A percentile compares a stretch with the other conserved stretches of the same genome.
Evolutionary conservation across 2,329 filamentous ascomycete genomes (phyloP).

Genomic region (Penicillium italicum): DNA sequence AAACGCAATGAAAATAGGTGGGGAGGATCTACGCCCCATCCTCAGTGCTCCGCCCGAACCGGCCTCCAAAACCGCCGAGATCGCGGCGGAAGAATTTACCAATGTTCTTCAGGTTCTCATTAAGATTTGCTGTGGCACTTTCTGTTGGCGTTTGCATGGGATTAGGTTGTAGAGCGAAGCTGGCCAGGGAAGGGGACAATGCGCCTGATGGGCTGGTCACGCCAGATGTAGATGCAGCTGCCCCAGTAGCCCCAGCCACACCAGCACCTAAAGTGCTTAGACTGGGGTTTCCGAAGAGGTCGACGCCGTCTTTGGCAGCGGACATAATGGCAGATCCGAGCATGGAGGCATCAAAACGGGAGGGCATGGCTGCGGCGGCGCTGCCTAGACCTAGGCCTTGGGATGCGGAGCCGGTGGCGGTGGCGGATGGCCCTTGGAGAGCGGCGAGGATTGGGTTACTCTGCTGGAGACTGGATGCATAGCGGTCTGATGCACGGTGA

Average conservation of each 20-base stretch:
- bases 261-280: slow-evolving; percentile 34
- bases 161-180: slow-evolving; percentile 21
- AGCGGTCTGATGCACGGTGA: slow-evolving; percentile 64
- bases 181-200: slow-evolving; percentile 23
- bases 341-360: slow-evolving; percentile 73
- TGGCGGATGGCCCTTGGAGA: slow-evolving; percentile 44
- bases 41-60: slow-evolving; percentile 55
- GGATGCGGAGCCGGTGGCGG: slow-evolving; percentile 39
- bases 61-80: slow-evolving; percentile 68
- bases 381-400: slow-evolving; percentile 49
- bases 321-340: slow-evolving; percentile 86
- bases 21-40: slow-evolving; percentile 11
- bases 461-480: slow-evolving; percentile 64
- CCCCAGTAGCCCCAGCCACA: slow-evolving; percentile 29
- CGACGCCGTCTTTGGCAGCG: slow-evolving; percentile 78
- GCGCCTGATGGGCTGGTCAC: slow-evolving; percentile 24
- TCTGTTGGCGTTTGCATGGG: slow-evolving; percentile 23
- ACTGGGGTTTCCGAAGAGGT: slow-evolving; percentile 65
- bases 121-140: slow-evolving; percentile 65
- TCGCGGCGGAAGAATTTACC: slow-evolving; percentile 94
- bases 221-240: slow-evolving; percentile 30
- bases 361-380: slow-evolving; percentile 44
- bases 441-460: slow-evolving; percentile 68
- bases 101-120: slow-evolving; percentile 92
- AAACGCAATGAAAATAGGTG: not conserved